Conservation (phyloP, 2,329 filamentous ascomycete species). For the Ambrosiella beaveri region DNA sequence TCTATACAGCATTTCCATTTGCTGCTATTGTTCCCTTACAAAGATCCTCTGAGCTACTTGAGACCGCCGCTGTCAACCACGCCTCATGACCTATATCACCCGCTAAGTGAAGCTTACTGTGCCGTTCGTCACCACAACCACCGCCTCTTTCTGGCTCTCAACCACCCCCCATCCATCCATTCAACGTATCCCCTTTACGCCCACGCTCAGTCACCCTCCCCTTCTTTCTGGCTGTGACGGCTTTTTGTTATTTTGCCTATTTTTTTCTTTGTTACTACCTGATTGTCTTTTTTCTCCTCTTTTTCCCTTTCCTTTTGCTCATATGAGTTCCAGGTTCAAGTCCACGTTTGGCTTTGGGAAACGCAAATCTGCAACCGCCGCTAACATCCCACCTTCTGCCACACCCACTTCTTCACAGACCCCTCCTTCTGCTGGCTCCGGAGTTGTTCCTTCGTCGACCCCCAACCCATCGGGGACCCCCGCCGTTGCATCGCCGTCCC, state of each 20-base stretch:
- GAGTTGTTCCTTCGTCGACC: conserved; percentile 17
- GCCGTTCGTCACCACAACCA: not conserved
- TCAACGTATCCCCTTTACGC: conserved; percentile 3
- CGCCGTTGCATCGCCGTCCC: not conserved
- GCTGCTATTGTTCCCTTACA: too few relatives aligned
- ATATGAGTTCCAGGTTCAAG: conserved; percentile 61
- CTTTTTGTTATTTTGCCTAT: conserved; percentile 14
- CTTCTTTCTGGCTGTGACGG: conserved; percentile 6
- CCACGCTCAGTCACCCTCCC: conserved; percentile 5
- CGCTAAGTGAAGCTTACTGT: not conserved
- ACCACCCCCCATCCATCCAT: not conserved
- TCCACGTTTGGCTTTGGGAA: conserved; percentile 66
- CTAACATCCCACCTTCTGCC: conserved; percentile 31
- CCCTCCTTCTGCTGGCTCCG: conserved; percentile 5
- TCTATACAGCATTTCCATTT: too few relatives aligned
- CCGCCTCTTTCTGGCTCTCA: not conserved
- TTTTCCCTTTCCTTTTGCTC: conserved; percentile 22
- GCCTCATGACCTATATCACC: not conserved
- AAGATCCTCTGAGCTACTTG: too few relatives aligned
- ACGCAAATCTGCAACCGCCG: conserved; percentile 44
- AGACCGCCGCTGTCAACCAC: too few relatives aligned
- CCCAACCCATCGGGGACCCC: conserved; percentile 21
- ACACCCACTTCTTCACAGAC: conserved; percentile 8
- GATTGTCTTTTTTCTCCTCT: conserved; percentile 14
- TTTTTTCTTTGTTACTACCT: conserved; percentile 15